These are phyloP conservation scores for Wickerhamomyces tratensis DNA, from an alignment of 805 yeast species.

Conservation along the genomic window DNA sequence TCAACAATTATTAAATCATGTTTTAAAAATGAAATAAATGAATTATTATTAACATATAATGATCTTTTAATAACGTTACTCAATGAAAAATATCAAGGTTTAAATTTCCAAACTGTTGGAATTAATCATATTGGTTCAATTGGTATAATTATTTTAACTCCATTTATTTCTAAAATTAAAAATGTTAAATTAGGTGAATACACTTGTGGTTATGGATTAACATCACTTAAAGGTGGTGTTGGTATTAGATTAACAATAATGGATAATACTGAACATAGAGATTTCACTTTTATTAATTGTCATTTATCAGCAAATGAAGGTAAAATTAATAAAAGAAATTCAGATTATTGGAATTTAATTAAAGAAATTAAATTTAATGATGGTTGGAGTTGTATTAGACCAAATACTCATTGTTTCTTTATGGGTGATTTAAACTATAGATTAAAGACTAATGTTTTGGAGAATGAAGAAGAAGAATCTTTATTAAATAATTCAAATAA, in stretches of 20 bases:
- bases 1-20: constrained; percentile 48
- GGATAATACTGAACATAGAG: constrained; percentile 7
- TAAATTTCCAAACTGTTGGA: constrained; percentile 31
- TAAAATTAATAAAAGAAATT: constrained; percentile 34
- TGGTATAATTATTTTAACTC: constrained; percentile 42
- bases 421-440: constrained; percentile 87
- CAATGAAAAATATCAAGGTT: constrained; percentile 21
- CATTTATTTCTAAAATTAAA: constrained; percentile 22
- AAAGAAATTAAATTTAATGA: constrained; percentile 49
- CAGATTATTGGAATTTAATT: constrained; percentile 39
- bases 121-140: constrained; percentile 45
- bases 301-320: constrained; percentile 84
- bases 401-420: constrained; percentile 51
- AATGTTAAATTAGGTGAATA: constrained; percentile 21
- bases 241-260: constrained; percentile 41
- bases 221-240: constrained; percentile 70
- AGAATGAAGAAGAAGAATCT: constrained; percentile 6
- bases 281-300: constrained; percentile 52
- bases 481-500: constrained; percentile 3
- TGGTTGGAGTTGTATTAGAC: constrained; percentile 41
- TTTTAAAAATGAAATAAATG: constrained; percentile 26
- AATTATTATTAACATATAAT: constrained; percentile 26
- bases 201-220: constrained; percentile 47
- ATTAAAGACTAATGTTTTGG: constrained; percentile 10
- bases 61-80: constrained; percentile 26